Conservation (phyloP, 2,329 filamentous ascomycete species). For the Ilyonectria mors-panacis region DNA sequence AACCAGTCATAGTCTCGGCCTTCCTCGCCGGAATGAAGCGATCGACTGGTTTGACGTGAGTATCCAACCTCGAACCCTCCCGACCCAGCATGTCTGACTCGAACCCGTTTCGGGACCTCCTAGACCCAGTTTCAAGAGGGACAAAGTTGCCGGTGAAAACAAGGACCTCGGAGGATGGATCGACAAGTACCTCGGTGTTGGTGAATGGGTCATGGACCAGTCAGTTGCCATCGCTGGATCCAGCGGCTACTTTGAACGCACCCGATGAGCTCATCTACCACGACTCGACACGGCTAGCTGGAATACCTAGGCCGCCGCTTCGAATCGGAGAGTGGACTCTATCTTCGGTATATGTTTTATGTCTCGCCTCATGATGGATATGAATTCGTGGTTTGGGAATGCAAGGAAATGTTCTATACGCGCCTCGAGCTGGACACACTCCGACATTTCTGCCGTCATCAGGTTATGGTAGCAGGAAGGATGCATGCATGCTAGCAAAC, state of each 20-base stretch:
- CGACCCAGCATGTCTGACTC: slow-evolving; percentile 41
- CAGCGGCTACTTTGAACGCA: slow-evolving; percentile 92
- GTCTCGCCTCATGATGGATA: slow-evolving; percentile 16
- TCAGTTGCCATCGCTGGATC: slow-evolving; percentile 92
- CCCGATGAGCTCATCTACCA: slow-evolving; percentile 67
- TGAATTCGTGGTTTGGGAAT: slow-evolving; percentile 9
- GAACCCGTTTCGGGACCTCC: slow-evolving; percentile 53
- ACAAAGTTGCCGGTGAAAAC: slow-evolving; percentile 84
- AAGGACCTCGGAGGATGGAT: slow-evolving; percentile 90
- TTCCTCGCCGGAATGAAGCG: slow-evolving; percentile 98
- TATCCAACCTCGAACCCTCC: slow-evolving; percentile 50
- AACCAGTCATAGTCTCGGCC: slow-evolving; percentile 80
- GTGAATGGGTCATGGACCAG: slow-evolving; percentile 99
- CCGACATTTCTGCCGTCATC: slow-evolving; percentile 11
- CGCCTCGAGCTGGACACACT: slow-evolving; percentile 8
- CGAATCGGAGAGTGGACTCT: slow-evolving; percentile 11
- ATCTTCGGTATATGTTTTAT: slow-evolving; percentile 12
- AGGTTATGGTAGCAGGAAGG: not conserved
- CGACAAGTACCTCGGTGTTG: slow-evolving; percentile 92
- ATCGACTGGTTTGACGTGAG: slow-evolving; percentile 97
- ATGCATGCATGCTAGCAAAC: slow-evolving; percentile 17
- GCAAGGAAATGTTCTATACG: slow-evolving; percentile 7
- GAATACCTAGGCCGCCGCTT: slow-evolving; percentile 11
- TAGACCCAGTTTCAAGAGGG: slow-evolving; percentile 87
- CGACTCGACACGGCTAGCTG: slow-evolving; percentile 1